Percentiles rank a stretch among this genome's conserved stretches.
These are phyloP conservation scores for Dittrichia graveolens DNA, from an alignment of 129 eudicot genomes.

Conservation along the genomic window DNA sequence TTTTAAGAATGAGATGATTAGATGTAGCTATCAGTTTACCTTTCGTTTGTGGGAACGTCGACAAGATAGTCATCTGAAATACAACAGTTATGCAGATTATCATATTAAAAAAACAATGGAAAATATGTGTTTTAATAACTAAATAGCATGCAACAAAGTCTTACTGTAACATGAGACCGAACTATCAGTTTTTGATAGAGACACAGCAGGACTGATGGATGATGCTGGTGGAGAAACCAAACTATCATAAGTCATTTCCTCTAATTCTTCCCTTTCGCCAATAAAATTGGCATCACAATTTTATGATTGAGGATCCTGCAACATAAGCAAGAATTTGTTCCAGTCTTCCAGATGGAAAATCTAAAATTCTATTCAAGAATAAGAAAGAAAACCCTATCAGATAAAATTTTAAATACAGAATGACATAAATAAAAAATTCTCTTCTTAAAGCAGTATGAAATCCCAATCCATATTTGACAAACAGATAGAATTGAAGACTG, in stretches of 20 bases:
- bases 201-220: constrained; percentile 46
- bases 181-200: constrained; percentile 57
- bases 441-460: constrained; percentile 1
- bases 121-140: not conserved
- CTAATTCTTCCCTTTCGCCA: constrained; percentile 31
- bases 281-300: constrained; percentile 26
- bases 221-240: constrained; percentile 36
- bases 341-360: not conserved
- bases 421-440: constrained; percentile 6
- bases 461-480: not conserved
- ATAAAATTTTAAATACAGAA: no score
- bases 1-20: constrained; percentile 17
- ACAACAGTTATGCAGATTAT: constrained; percentile 8
- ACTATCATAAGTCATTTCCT: constrained; percentile 34
- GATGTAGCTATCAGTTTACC: constrained; percentile 46
- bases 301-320: constrained; percentile 19
- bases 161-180: constrained; percentile 56
- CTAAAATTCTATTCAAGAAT: no score
- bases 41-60: constrained; percentile 43
- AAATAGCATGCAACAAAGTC: not conserved
- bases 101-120: not conserved
- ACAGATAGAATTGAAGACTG: not conserved
- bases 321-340: not conserved
- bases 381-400: no score
- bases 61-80: constrained; percentile 70